Base-by-base conservation (phyloP, 495 filamentous ascomycete species). In the Neurospora sublineolata region DNA sequence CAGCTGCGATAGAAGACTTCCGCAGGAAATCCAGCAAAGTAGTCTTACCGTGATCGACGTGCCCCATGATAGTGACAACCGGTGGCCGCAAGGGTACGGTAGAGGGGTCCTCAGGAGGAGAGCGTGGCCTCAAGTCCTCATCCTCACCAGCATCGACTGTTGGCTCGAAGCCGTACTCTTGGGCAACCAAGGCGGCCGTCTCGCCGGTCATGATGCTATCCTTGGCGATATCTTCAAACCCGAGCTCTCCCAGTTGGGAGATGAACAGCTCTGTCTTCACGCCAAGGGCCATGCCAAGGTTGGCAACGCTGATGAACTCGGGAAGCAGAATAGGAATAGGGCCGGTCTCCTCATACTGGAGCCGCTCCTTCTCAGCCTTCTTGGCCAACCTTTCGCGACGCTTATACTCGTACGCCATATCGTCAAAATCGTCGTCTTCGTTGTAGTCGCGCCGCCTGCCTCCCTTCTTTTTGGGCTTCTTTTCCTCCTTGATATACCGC, bases 51-150 rank as follows among this genome's bases (percentile, higher is more conserved):
- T 99, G 96, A 78, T 99, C 96, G 75, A 99, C 96, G 75, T 99
- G 96, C 8, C 96, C 96, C 96, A 99, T 99, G 78, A 99, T 98
- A 16, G 96, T 99, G 46, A 99, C 95, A 16, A 99, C 92, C 6
- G 96, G 96, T 9, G 96, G 94, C 46, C 96, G 87, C 8, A 83
- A 75, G 1, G 93, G 94, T 52, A 97, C 79, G 7, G 79, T 72
- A 2, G 91, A 90, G 37, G 85, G 87, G 75, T 97, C 93, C 75
- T 92, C 89, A 7, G 89, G 84, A 16, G 87, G 84, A 1, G 92
- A 91, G 8, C 87, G 82, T n/a, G 93, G 87, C 73, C 86, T 85
- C 14, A 99, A 82, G 77, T 99, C 94, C 68, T 89, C 84, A 3
- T 86, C 84, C 42, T 86, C 86, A 27, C 85, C 87, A 2, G 79